Evolutionary conservation across 2,329 filamentous ascomycete species (phyloP).

Genomic region (Boeremia lycopersici): DNA sequence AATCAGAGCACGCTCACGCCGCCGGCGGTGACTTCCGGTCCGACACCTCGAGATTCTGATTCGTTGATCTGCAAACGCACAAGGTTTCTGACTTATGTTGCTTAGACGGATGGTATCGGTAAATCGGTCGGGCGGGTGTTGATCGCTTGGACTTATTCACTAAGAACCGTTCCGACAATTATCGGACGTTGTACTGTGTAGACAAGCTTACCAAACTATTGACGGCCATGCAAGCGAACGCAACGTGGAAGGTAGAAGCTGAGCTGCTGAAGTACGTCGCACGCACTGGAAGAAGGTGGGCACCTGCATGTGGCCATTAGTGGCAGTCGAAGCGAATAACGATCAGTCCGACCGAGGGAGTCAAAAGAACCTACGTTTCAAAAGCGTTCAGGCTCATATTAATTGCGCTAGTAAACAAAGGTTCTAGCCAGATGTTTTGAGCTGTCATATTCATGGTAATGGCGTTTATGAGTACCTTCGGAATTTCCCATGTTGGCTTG

Average conservation of each 20-base stretch:
- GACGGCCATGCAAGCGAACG: conserved; percentile 2
- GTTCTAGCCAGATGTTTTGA: neutral
- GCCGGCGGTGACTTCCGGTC: neutral
- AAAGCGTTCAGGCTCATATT: neutral
- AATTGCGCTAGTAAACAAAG: neutral
- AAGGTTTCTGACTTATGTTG: neutral
- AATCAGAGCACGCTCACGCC: conserved; percentile 4
- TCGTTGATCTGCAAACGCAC: neutral
- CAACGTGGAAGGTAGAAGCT: conserved; percentile 8
- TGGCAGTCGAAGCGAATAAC: neutral
- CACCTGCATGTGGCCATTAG: conserved; percentile 3
- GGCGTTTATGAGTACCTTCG: neutral
- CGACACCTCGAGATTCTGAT: neutral
- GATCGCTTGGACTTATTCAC: neutral
- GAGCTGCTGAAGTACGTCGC: neutral
- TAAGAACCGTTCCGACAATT: neutral
- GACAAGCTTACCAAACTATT: conserved; percentile 3
- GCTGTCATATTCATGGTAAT: neutral
- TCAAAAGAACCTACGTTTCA: neutral
- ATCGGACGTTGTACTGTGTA: conserved; percentile 2
- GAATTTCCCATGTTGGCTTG: conserved; percentile 1
- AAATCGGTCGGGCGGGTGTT: neutral
- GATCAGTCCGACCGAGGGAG: neutral
- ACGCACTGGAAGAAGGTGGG: neutral
- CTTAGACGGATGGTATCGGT: conserved; percentile 1